phyloP scores from a whole-genome alignment of 768 basidiomycete species.

The Paxillus involutus region DNA sequence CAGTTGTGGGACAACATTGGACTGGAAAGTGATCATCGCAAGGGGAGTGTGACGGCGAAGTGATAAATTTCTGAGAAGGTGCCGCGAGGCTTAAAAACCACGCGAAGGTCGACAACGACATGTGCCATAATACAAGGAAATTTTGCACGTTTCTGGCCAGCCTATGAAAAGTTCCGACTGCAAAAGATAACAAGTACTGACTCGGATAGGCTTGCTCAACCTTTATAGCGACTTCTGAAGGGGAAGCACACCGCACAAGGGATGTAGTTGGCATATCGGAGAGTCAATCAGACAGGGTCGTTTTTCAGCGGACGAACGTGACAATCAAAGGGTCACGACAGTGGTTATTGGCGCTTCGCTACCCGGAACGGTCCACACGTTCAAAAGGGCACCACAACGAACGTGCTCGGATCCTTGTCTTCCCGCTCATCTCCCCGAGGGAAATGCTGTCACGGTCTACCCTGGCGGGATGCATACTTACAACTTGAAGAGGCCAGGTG shows the following conservation, averaged over 20 bases:
- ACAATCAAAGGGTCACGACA: neutral
- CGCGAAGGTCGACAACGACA: slow-evolving; percentile 15
- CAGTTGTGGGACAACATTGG: slow-evolving; percentile 22
- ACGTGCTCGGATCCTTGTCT: neutral
- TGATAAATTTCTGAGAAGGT: slow-evolving; percentile 12
- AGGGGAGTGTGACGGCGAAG: slow-evolving; percentile 19
- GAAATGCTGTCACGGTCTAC: neutral
- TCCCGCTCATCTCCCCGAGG: neutral
- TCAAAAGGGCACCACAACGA: neutral
- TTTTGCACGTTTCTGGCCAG: slow-evolving; percentile 21
- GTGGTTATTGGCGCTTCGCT: neutral
- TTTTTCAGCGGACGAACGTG: neutral
- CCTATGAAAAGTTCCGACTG: slow-evolving; percentile 22
- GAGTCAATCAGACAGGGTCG: neutral
- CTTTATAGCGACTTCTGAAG: slow-evolving; percentile 10
- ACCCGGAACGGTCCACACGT: neutral
- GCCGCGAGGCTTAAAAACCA: slow-evolving; percentile 21
- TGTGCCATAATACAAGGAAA: slow-evolving; percentile 12
- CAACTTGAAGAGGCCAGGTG: neutral
- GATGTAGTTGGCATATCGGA: neutral
- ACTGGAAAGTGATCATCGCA: slow-evolving; percentile 22
- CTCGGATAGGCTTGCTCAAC: slow-evolving; percentile 1
- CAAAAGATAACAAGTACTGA: slow-evolving; percentile 11
- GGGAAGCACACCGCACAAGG: neutral
- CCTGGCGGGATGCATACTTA: too few species aligned